Conservation (phyloP, 352 stramenopile genomes). For the Phytophthora ohioensis region DNA sequence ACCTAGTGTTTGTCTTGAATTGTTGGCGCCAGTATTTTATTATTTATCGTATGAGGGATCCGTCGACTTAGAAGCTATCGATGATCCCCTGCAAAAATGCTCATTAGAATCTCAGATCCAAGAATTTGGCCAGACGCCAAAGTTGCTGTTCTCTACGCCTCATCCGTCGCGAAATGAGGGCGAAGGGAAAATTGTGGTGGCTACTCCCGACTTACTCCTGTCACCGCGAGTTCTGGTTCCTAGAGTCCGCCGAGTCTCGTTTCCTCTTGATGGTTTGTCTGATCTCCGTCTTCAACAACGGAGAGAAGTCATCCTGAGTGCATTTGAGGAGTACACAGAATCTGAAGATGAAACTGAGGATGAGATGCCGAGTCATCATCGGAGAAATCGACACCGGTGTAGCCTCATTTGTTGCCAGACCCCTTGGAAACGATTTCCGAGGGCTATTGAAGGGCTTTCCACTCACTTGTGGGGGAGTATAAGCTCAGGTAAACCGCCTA, state of each 20-base stretch:
- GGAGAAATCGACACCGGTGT: conserved; percentile 24
- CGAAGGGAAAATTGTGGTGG: conserved; percentile 58
- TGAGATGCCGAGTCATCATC: conserved; percentile 3
- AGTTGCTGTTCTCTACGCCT: conserved; percentile 73
- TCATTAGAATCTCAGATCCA: conserved; percentile 95
- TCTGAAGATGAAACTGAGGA: conserved; percentile 48
- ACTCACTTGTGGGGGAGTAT: conserved; percentile 46
- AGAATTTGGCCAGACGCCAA: conserved; percentile 93
- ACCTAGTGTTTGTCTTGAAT: neutral
- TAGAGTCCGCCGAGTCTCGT: conserved; percentile 32
- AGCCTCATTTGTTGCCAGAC: conserved; percentile 60
- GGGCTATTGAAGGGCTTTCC: conserved; percentile 43
- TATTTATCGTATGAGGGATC: conserved; percentile 92
- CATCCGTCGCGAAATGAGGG: conserved; percentile 68
- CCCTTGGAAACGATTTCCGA: conserved; percentile 46
- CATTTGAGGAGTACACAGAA: conserved; percentile 42
- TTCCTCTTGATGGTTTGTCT: conserved; percentile 15
- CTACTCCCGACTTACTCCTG: conserved; percentile 58
- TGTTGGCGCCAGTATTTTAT: conserved; percentile 78
- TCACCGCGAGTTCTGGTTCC: conserved; percentile 45
- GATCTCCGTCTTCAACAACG: conserved; percentile 26
- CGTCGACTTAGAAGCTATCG: conserved; percentile 82
- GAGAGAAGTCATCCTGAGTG: conserved; percentile 36
- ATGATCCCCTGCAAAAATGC: conserved; percentile 91
- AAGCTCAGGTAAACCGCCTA: conserved; percentile 45